A percentile compares a stretch with the other conserved stretches of the same genome.
Evolutionary conservation across 2,329 filamentous ascomycete species (phyloP).

Genomic region (Colletotrichum camelliae): DNA sequence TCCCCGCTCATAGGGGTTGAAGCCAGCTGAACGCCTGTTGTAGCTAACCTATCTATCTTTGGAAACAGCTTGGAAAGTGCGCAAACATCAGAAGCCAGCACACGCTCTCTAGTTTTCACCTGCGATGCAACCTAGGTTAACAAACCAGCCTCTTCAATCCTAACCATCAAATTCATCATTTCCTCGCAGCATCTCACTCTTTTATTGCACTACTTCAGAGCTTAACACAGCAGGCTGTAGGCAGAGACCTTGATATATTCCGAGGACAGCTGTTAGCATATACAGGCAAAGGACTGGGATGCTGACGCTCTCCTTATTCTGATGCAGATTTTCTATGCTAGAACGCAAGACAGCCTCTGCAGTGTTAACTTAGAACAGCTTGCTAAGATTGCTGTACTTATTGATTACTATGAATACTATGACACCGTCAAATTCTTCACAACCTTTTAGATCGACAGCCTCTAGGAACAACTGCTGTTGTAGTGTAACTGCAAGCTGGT

Average conservation of each 20-base stretch:
- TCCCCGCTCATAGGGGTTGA: no score
- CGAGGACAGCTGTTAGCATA: background rate
- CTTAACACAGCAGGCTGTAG: slow-evolving; percentile 9
- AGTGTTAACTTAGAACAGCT: slow-evolving; percentile 26
- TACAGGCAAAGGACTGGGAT: slow-evolving; percentile 28
- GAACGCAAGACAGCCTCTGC: slow-evolving; percentile 23
- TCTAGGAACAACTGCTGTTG: background rate
- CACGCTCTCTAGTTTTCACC: no score
- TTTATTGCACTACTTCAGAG: slow-evolving; percentile 20
- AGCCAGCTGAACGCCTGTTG: no score
- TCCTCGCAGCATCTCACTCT: slow-evolving; percentile 24
- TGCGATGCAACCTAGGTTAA: background rate
- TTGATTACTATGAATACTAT: slow-evolving; percentile 33
- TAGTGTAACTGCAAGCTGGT: slow-evolving; percentile 12
- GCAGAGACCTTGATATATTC: background rate
- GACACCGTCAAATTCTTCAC: slow-evolving; percentile 25
- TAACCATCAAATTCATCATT: background rate
- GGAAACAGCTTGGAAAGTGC: no score
- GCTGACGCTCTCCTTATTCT: slow-evolving; percentile 30
- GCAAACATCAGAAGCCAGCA: no score
- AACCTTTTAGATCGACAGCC: slow-evolving; percentile 16
- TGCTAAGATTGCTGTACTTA: slow-evolving; percentile 29
- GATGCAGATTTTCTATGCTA: slow-evolving; percentile 32
- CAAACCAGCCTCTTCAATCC: background rate
- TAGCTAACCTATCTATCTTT: no score